Conservation (phyloP, 768 basidiomycete species). For the Jaapia argillacea region DNA sequence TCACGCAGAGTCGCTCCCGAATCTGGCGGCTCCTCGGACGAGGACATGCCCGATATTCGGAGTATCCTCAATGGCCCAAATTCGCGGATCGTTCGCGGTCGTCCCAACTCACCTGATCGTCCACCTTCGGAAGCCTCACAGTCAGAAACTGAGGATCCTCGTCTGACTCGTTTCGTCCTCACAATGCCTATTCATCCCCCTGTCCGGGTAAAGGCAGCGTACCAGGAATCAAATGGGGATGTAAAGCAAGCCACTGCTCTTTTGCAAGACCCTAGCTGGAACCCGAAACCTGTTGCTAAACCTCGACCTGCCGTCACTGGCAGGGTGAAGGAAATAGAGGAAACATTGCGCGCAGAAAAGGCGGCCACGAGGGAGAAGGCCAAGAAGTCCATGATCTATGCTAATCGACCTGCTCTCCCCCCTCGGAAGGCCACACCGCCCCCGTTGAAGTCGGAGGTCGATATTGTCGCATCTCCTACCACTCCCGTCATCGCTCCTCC, state of each 20-base stretch:
- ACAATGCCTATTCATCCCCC: conserved; percentile 42
- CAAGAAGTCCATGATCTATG: conserved; percentile 77
- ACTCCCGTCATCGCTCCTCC: conserved; percentile 32
- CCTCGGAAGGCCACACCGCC: conserved; percentile 27
- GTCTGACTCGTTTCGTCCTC: conserved; percentile 50
- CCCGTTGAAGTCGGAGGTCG: conserved; percentile 25
- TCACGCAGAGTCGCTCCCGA: conserved; percentile 34
- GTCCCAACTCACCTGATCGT: conserved; percentile 19
- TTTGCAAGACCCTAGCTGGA: conserved; percentile 49
- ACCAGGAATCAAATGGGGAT: conserved; percentile 53
- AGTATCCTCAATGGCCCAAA: conserved; percentile 32
- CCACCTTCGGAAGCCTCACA: conserved; percentile 9
- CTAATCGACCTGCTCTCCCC: conserved; percentile 47
- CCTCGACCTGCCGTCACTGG: conserved; percentile 33
- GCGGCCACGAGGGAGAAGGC: conserved; percentile 64
- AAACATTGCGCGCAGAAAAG: conserved; percentile 58
- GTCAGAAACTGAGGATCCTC: conserved; percentile 14
- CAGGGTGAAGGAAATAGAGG: conserved; percentile 62
- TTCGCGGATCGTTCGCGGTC: conserved; percentile 46
- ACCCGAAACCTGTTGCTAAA: conserved; percentile 16
- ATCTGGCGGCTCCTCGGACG: conserved; percentile 63
- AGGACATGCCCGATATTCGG: conserved; percentile 45
- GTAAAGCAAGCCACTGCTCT: conserved; percentile 49
- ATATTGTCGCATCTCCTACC: conserved; percentile 27
- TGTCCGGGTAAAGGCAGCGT: conserved; percentile 49